Base-by-base conservation (phyloP, 2,329 filamentous ascomycete species). In the Neocucurbitaria cava region DNA sequence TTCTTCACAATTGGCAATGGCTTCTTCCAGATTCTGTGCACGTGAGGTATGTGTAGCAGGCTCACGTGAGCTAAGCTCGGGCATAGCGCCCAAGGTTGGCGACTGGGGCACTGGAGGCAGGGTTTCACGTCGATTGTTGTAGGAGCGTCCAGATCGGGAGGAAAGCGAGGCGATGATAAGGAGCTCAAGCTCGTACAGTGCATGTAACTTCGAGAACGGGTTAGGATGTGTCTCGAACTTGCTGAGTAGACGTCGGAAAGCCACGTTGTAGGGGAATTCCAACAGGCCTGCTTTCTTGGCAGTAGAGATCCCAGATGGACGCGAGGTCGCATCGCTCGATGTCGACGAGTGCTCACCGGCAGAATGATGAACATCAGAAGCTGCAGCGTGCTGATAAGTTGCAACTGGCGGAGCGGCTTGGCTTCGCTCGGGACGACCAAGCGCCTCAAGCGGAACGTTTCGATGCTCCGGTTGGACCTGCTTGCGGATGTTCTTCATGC, bases 161-260 rank as follows among this genome's bases (percentile, higher is more conserved):
- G 84, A 86, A 11, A 94, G 77, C 0, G 89, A 94, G 1, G 90
- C 90, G 23, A 90, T 81, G 52, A 96, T 91, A 41, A 99, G 83
- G 38, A 89, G 86, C 68, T 96, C 88, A 5, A 99, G 82, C 72
- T 97, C 92, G 56, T 89, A 87, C 4, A 98, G 80, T 0, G 91
- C 89, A 61, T 89, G 88, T 11, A 99, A 83, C 76, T 99, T 99
- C 20, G 86, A 84, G 63, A 90, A 90, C 0, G 95, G 95, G 69
- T 95, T 96, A 0, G 91, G 90, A 62, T 96, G 91, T 3, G 93
- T 90, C 38, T 91, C 92, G 64, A 99, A 96, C 78, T 92, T 92
- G 59, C 87, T 87, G 28, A 98, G 81, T 1, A 98, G 81, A 11
- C 89, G 87, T 61, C 87, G 83, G 70, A 96, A 97, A 0, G 92